phyloP scores from a whole-genome alignment of 352 stramenopile species.

The Pythium chondricola region DNA sequence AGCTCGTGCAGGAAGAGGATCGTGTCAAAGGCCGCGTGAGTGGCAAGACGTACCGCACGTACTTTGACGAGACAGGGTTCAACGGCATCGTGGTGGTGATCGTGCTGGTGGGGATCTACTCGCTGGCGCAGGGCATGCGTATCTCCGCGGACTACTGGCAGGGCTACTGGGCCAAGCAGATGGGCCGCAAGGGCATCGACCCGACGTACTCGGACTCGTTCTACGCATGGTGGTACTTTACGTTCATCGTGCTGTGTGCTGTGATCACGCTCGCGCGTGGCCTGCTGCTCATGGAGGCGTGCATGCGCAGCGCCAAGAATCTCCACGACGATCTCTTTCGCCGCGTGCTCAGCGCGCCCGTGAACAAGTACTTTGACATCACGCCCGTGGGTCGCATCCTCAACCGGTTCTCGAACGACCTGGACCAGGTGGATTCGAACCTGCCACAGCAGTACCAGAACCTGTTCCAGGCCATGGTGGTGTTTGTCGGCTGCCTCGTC shows the following conservation, averaged over 20 bases:
- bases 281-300: conserved; percentile 32
- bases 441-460: conserved; percentile 36
- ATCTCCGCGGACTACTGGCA: conserved; percentile 20
- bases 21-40: conserved; percentile 24
- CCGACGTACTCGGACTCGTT: conserved; percentile 18
- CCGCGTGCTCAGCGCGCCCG: conserved; percentile 35
- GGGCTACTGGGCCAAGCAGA: conserved; percentile 23
- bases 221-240: conserved; percentile 36
- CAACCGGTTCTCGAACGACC: conserved; percentile 57
- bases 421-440: conserved; percentile 50
- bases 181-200: conserved; percentile 11
- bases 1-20: conserved; percentile 26
- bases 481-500: conserved; percentile 25
- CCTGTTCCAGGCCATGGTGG: conserved; percentile 24
- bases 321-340: conserved; percentile 45
- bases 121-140: conserved; percentile 12
- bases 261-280: conserved; percentile 20
- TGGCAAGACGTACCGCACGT: conserved; percentile 23
- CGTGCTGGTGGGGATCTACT: conserved; percentile 15
- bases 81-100: conserved; percentile 20
- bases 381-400: conserved; percentile 61
- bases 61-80: conserved; percentile 25
- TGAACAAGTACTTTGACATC: conserved; percentile 64
- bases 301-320: conserved; percentile 28
- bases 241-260: conserved; percentile 23